phyloP scores from a whole-genome alignment of 1,284 basidiomycete genomes.

The Anthracocystis panici-leucophaei region DNA sequence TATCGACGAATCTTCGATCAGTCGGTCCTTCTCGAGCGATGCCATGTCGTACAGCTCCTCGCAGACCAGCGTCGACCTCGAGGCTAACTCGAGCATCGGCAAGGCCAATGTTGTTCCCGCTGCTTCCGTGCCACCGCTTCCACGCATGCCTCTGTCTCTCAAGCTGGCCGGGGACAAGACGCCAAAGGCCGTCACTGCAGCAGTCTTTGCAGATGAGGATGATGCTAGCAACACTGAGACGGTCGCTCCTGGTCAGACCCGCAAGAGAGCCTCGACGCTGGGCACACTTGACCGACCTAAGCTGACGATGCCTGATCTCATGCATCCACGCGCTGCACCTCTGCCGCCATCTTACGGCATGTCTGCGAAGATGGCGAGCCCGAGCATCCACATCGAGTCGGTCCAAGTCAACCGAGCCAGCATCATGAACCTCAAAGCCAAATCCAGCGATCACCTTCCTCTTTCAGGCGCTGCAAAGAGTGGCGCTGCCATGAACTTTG shows the following conservation, averaged over 20 bases:
- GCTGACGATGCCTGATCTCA: constrained; percentile 25
- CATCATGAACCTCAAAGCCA: constrained; percentile 29
- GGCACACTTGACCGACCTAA: constrained; percentile 45
- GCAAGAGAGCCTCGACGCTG: constrained; percentile 41
- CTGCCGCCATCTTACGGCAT: constrained; percentile 21
- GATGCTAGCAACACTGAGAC: not conserved
- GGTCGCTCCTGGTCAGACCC: constrained; percentile 2
- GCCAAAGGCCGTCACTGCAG: constrained; percentile 8
- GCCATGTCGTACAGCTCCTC: constrained; percentile 47
- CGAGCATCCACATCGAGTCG: constrained; percentile 26
- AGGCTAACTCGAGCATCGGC: constrained; percentile 47
- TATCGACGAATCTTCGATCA: constrained; percentile 16
- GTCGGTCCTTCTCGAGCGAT: constrained; percentile 38
- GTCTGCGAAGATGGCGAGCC: constrained; percentile 10
- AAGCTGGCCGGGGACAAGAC: constrained; percentile 22
- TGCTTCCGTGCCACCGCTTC: constrained; percentile 37
- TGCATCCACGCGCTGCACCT: constrained; percentile 48
- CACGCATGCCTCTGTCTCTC: constrained; percentile 41
- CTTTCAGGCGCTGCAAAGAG: constrained; percentile 12
- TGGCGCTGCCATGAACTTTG: constrained; percentile 39
- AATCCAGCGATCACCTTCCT: constrained; percentile 43
- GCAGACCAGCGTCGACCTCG: constrained; percentile 42
- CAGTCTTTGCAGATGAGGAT: constrained; percentile 13
- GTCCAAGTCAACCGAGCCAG: constrained; percentile 29
- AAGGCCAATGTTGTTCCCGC: constrained; percentile 50